Base-by-base conservation (phyloP, 2,329 filamentous ascomycete genomes). In the Phyllosticta citriasiana region DNA sequence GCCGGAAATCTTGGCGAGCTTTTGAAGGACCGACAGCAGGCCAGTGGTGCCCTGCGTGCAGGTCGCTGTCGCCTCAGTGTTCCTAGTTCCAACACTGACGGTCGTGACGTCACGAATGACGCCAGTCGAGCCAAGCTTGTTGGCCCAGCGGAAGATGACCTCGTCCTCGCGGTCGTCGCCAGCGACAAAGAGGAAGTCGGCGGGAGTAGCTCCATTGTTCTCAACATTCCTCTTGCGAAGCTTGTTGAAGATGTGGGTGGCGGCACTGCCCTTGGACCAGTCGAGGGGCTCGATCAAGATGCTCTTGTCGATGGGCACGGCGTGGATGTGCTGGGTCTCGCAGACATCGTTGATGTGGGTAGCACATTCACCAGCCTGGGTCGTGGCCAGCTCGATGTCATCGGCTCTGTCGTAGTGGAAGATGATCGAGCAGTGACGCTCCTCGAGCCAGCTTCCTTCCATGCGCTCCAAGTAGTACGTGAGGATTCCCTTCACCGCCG, bases 281-380 rank as follows among this genome's bases (percentile, higher is more conserved):
- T 91, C 87, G 52, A 88, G 82, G 4, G 91, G 88, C 72, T 96
- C 92, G 16, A 97, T 90, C 10, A 92, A 80, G 57, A 97, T 85
- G 52, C 86, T 88, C 33, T 89, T 85, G 61, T 94, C 89, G 14
- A 90, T 79, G 1, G 89, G 87, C 19, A 96, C 84, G 4, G 93
- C 93, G 69, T 91, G 90, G 4, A 97, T 88, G 33, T 86, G 83
- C 74, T 95, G 89, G 60, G 82, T 84, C 70, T 91, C 87, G 71
- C 91, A 96, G 0, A 91, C 89, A 70, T 96, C 92, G 70, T 97
- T 97, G 79, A 97, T 94, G 69, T 97, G 92, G 64, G 89, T 92
- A 0, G 91, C 91, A 69, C 91, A 96, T 71, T 97, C 93, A 22
- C 88, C 88, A 0, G 91, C 93, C 68, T 92, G 88, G 22, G 91